These are phyloP conservation scores for Salvia sclarea DNA, from an alignment of 305 asterid genomes.

Conservation along the genomic window DNA sequence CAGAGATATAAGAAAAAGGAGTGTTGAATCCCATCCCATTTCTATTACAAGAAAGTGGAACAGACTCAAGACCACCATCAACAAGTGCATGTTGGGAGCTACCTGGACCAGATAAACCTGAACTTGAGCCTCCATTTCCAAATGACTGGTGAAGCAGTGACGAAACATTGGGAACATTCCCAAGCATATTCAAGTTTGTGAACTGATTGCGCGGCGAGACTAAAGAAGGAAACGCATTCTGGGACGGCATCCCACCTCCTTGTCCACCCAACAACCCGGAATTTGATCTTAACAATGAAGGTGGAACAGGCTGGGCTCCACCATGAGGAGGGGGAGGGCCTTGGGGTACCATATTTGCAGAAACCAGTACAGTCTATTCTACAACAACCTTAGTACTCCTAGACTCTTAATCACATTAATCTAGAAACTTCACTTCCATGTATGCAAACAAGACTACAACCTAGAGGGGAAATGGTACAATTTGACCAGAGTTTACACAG, in stretches of 20 bases:
- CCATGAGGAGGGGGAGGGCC: constrained; percentile 68
- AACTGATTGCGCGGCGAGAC: constrained; percentile 73
- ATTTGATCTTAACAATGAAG: constrained; percentile 70
- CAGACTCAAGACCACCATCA: constrained; percentile 69
- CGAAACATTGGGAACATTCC: constrained; percentile 59
- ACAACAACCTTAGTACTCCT: constrained; percentile 31
- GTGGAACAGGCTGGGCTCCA: constrained; percentile 53
- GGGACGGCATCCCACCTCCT: constrained; percentile 75
- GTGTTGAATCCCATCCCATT: constrained; percentile 70
- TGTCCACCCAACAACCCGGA: constrained; percentile 78
- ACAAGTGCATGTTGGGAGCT: constrained; percentile 55
- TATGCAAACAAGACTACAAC: constrained; percentile 13
- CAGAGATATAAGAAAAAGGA: constrained; percentile 56
- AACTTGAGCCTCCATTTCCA: constrained; percentile 67
- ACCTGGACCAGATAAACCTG: constrained; percentile 72
- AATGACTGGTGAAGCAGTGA: constrained; percentile 78
- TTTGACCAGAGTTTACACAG: constrained; percentile 21
- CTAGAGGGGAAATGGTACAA: constrained; percentile 22
- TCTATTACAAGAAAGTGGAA: constrained; percentile 55
- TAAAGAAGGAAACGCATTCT: constrained; percentile 61
- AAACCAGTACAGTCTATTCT: constrained; percentile 21
- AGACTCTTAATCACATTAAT: constrained; percentile 29
- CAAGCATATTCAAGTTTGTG: constrained; percentile 65
- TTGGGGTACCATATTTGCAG: constrained; percentile 58
- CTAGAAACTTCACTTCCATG: constrained; percentile 22